A percentile compares a stretch with the other conserved stretches of the same genome.
Evolutionary conservation across 2,329 filamentous ascomycete genomes (phyloP).

Genomic region (Colletotrichum caudatum): DNA sequence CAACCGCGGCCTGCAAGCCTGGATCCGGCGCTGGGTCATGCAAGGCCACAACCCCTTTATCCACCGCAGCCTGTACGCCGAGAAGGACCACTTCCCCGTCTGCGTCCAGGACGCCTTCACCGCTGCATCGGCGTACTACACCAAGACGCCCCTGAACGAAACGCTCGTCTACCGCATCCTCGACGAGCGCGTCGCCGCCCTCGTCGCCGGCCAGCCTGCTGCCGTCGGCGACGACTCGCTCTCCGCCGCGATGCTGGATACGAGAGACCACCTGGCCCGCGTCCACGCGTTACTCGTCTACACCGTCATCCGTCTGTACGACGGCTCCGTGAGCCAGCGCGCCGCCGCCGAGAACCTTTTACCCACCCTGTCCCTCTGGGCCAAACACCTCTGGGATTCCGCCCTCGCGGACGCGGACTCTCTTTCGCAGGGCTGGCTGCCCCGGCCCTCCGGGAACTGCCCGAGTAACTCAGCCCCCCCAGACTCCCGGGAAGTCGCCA

Average conservation of each 20-base stretch:
- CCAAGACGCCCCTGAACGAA: constrained; percentile 45
- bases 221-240: constrained; percentile 1
- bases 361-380: constrained; percentile 41
- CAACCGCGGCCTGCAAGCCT: constrained; percentile 43
- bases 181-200: constrained; percentile 41
- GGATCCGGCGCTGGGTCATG: constrained; percentile 46
- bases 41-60: constrained; percentile 46
- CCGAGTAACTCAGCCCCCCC: background rate
- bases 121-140: constrained; percentile 43
- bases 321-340: constrained; percentile 44
- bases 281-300: constrained; percentile 45
- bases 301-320: constrained; percentile 45
- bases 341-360: constrained; percentile 44
- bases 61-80: constrained; percentile 45
- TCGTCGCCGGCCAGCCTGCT: constrained; percentile 36
- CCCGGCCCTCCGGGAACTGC: constrained; percentile 15
- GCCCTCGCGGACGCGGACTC: constrained; percentile 35
- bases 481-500: background rate
- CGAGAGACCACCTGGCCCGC: constrained; percentile 43
- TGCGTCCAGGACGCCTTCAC: constrained; percentile 47
- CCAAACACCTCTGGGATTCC: constrained; percentile 39
- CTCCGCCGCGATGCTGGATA: constrained; percentile 14
- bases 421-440: background rate
- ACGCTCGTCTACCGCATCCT: constrained; percentile 44
- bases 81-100: constrained; percentile 40